phyloP scores from a whole-genome alignment of 2,329 filamentous ascomycete species.

The Cladosporium sp. region DNA sequence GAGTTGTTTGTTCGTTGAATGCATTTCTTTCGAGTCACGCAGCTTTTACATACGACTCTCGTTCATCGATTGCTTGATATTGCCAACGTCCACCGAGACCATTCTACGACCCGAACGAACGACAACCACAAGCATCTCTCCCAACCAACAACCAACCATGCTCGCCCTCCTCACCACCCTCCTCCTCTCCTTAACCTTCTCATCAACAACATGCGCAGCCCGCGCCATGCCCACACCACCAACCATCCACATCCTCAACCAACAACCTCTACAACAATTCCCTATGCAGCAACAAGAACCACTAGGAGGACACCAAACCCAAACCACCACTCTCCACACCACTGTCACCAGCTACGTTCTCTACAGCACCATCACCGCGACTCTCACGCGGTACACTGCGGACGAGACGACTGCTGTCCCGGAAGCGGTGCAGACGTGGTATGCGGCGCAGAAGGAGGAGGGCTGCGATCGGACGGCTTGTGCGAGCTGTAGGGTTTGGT shows the following conservation, averaged over 20 bases:
- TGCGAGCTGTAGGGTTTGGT: constrained; percentile 8
- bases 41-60: neutral
- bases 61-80: neutral
- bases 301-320: neutral
- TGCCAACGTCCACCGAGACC: neutral
- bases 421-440: constrained; percentile 4
- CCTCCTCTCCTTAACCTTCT: neutral
- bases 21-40: neutral
- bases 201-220: neutral
- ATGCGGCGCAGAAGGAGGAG: neutral
- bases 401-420: neutral
- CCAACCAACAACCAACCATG: neutral
- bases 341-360: neutral
- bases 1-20: neutral
- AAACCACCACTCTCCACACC: neutral
- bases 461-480: constrained; percentile 5
- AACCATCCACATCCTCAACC: neutral
- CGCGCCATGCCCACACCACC: neutral
- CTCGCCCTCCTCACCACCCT: neutral
- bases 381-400: constrained; percentile 4
- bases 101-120: neutral
- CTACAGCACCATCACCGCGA: neutral
- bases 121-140: neutral
- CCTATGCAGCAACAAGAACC: neutral
- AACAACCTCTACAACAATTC: neutral